phyloP scores from a whole-genome alignment of 495 filamentous ascomycete species.

The Aspergillus saccharolyticus region DNA sequence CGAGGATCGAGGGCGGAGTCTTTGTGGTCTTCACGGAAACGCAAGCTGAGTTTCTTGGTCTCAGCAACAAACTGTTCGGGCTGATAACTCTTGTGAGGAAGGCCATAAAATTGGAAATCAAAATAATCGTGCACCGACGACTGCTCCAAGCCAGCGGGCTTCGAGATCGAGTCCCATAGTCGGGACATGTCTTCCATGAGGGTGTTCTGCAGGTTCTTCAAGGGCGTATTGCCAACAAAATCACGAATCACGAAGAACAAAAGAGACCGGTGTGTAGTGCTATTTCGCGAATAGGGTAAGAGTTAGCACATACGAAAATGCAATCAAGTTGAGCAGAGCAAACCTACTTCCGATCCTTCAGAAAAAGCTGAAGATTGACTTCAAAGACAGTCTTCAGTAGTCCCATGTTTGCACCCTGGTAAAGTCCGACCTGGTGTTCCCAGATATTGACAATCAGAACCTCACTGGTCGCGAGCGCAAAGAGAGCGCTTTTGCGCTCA shows the following conservation, averaged over 20 bases:
- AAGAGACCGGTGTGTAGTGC: slow-evolving; percentile 83
- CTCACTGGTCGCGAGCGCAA: slow-evolving; percentile 95
- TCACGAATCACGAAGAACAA: slow-evolving; percentile 99
- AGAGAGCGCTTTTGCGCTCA: slow-evolving; percentile 94
- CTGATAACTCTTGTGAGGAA: slow-evolving; percentile 95
- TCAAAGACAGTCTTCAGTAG: slow-evolving; percentile 97
- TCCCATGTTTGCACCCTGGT: slow-evolving; percentile 98
- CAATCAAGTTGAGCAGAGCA: not conserved
- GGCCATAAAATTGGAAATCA: slow-evolving; percentile 92
- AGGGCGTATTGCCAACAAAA: slow-evolving; percentile 84
- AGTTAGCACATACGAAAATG: not conserved
- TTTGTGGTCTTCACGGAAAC: slow-evolving; percentile 77
- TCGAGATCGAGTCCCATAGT: slow-evolving; percentile 88
- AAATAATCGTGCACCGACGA: slow-evolving; percentile 94
- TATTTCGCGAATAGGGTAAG: slow-evolving; percentile 33
- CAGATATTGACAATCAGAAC: slow-evolving; percentile 98
- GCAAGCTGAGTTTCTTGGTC: slow-evolving; percentile 68
- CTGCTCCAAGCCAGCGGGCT: slow-evolving; percentile 81
- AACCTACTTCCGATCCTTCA: slow-evolving; percentile 85
- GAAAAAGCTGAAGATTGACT: slow-evolving; percentile 92
- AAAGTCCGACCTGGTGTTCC: slow-evolving; percentile 97
- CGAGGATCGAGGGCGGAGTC: slow-evolving; percentile 50
- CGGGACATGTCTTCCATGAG: slow-evolving; percentile 83
- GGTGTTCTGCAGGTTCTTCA: slow-evolving; percentile 82
- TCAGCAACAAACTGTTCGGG: slow-evolving; percentile 86